Base-by-base conservation (phyloP, 345 rosid species). In the Trapa bicornis region DNA sequence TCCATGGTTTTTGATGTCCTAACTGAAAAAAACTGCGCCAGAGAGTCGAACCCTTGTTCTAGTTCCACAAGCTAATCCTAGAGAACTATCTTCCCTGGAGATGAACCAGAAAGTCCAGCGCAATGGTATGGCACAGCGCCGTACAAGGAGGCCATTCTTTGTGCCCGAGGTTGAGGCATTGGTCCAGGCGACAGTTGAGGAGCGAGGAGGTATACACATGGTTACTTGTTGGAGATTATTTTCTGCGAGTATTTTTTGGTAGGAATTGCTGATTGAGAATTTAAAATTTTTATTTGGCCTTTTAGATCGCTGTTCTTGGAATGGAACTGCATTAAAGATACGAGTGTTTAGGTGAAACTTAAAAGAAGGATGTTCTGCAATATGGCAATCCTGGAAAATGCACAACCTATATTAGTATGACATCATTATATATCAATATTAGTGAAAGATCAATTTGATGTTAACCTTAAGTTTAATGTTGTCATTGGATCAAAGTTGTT, bases 81-180 rank as follows among this genome's bases (percentile, higher is more conserved):
- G 81, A 67, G 82, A 87, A 41, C 83, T 91, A 65, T 85, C 86
- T 68, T 73, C 83, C 71, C 83, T 89, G 75, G 93, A 96, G 1
- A 43, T 81, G 60, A 87, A 78, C 80, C 85, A 67, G 74, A 89
- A 91, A 84, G 62, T 67, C 68, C 86, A 74, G 70, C 90, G 88
- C 62, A 70, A 91, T 70, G 99, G 89, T 67, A 66, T 83, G 77
- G 84, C 82, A 70, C 96, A 86, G 79, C 97, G 99, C 64, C 84
- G 99, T 78, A 86, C 88, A 64, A 80, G 99, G 86, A 87, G 99
- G 75, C 99, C 99, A 29, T 95, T 95, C 81, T 89, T 93, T 69
- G 99, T 95, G 36, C 54, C 85, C 52, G 99, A 95, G 83, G 99
- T 95, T 65, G 97, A 91, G 81, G 93, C 97, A 69, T 74, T 95